Evolutionary conservation across 1,139 yeast genomes (phyloP).

Genomic region (Nakaseomyces delphensis): DNA sequence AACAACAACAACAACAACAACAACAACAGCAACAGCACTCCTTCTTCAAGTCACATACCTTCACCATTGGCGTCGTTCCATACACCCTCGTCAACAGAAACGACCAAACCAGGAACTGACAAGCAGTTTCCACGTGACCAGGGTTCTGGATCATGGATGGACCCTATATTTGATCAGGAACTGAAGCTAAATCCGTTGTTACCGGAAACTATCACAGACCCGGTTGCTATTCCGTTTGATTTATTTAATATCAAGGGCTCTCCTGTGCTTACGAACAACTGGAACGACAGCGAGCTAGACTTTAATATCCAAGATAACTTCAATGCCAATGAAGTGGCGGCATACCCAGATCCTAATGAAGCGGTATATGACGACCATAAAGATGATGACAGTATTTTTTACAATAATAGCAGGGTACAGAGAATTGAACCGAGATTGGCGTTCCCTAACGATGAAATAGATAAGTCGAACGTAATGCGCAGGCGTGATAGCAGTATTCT

Average conservation of each 20-base stretch:
- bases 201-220: not conserved
- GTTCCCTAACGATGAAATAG: conserved; percentile 3
- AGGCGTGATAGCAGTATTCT: not conserved
- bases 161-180: conserved; percentile 4
- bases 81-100: not conserved
- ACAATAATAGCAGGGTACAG: conserved; percentile 9
- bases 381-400: not conserved
- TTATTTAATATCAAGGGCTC: not conserved
- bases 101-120: not conserved
- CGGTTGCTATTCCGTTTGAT: not conserved
- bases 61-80: not conserved
- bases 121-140: not conserved
- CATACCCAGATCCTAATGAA: not conserved
- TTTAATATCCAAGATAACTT: not conserved
- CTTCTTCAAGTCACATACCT: not conserved
- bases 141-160: conserved; percentile 2
- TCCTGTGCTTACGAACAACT: conserved; percentile 1
- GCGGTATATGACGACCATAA: conserved; percentile 6
- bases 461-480: not conserved
- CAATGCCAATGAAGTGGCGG: not conserved
- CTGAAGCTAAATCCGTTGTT: not conserved
- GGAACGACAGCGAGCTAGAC: not conserved
- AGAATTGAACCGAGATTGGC: conserved; percentile 6
- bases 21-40: not conserved
- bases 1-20: not conserved